Percentiles rank a stretch among this genome's conserved stretches.
Evolutionary conservation across 2,329 filamentous ascomycete genomes (phyloP).

Genomic region (Aspergillus transmontanensis): DNA sequence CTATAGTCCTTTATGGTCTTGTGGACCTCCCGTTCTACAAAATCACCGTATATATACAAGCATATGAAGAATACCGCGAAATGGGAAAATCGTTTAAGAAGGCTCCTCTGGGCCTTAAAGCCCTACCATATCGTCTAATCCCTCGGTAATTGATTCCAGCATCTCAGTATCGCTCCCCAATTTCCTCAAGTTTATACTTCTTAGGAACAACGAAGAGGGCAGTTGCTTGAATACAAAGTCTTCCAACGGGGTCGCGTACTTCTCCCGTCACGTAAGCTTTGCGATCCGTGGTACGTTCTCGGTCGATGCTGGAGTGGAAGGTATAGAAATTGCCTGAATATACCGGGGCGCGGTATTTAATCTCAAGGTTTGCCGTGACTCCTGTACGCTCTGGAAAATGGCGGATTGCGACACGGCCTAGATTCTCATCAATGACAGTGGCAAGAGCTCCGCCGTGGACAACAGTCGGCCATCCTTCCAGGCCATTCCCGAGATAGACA

Average conservation of each 20-base stretch:
- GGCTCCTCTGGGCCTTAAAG: too few species aligned
- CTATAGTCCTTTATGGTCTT: too few species aligned
- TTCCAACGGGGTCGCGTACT: conserved; percentile 49
- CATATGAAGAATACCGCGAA: too few species aligned
- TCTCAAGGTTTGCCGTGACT: conserved; percentile 59
- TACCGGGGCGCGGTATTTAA: conserved; percentile 66
- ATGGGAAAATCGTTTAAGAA: too few species aligned
- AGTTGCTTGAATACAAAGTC: conserved; percentile 60
- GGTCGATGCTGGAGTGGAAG: conserved; percentile 51
- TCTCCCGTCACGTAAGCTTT: conserved; percentile 41
- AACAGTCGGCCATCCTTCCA: conserved; percentile 70
- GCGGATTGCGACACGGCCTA: conserved; percentile 63
- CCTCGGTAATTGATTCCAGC: background rate
- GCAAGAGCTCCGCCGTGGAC: conserved; percentile 72
- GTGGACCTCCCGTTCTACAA: too few species aligned
- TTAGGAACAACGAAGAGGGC: conserved; percentile 63
- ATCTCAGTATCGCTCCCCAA: conserved; percentile 45
- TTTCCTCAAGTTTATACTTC: conserved; percentile 43
- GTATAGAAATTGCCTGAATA: conserved; percentile 65
- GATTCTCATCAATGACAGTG: conserved; percentile 69
- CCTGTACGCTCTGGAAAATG: conserved; percentile 53
- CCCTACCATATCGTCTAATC: background rate
- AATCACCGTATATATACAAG: too few species aligned
- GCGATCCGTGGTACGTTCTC: conserved; percentile 39
- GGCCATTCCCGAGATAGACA: conserved; percentile 67